These are phyloP conservation scores for Hyphopichia burtonii DNA, from an alignment of 1,139 yeast species.

Conservation along the genomic window DNA sequence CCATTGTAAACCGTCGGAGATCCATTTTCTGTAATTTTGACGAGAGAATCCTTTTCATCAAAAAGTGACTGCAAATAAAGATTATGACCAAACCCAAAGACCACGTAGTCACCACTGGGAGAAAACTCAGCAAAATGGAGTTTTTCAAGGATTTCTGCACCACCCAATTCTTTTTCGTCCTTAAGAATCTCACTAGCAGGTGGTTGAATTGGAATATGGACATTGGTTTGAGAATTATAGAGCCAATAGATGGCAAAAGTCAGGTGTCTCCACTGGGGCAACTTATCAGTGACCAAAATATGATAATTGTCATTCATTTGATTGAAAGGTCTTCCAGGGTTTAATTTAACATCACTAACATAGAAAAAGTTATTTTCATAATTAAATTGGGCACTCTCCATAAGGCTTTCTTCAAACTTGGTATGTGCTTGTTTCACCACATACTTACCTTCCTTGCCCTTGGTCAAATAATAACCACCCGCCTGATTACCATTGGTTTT, in stretches of 20 bases:
- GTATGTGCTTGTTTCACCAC: slow-evolving; percentile 23
- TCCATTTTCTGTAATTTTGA: slow-evolving; percentile 67
- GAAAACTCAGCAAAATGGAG: slow-evolving; percentile 45
- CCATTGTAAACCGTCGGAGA: slow-evolving; percentile 72
- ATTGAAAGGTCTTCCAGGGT: slow-evolving; percentile 34
- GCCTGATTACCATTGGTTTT: slow-evolving; percentile 8
- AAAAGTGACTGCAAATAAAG: slow-evolving; percentile 39
- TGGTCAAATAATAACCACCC: slow-evolving; percentile 34
- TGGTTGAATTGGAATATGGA: slow-evolving; percentile 27
- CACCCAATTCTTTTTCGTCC: slow-evolving; percentile 5
- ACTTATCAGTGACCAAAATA: slow-evolving; percentile 32
- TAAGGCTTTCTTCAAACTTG: slow-evolving; percentile 15
- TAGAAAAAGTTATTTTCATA: slow-evolving; percentile 35
- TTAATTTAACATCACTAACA: slow-evolving; percentile 26
- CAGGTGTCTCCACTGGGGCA: slow-evolving; percentile 43
- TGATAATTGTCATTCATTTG: slow-evolving; percentile 23
- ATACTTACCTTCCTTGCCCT: slow-evolving; percentile 13
- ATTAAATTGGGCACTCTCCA: slow-evolving; percentile 26
- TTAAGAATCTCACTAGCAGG: slow-evolving; percentile 7
- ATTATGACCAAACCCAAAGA: slow-evolving; percentile 38
- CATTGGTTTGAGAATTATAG: slow-evolving; percentile 18
- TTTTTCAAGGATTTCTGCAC: slow-evolving; percentile 17
- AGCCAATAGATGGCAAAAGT: slow-evolving; percentile 42
- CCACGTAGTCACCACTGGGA: slow-evolving; percentile 35
- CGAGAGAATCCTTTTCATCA: slow-evolving; percentile 15